phyloP scores from a whole-genome alignment of 106 monocot genomes.

The Dioscorea zingiberensis region DNA sequence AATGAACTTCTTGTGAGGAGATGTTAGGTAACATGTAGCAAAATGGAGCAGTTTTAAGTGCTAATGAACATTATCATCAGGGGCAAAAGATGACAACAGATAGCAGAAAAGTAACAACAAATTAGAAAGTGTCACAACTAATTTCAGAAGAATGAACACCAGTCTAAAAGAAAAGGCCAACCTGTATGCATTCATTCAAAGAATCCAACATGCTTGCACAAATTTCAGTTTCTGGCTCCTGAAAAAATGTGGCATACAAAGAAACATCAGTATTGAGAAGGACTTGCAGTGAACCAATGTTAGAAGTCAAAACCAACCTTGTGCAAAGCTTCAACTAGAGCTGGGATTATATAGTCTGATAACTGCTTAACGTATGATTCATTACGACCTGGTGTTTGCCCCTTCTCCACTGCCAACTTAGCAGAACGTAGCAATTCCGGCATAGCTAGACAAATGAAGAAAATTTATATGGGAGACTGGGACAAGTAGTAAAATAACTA shows the following conservation, averaged over 20 bases:
- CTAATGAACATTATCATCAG: no score
- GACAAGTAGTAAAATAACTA: not conserved
- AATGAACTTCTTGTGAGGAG: no score
- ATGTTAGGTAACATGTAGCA: no score
- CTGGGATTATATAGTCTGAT: constrained; percentile 84
- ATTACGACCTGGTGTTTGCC: constrained; percentile 76
- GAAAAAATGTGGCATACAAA: not conserved
- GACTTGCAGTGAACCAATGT: no score
- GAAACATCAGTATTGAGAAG: not conserved
- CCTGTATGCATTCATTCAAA: constrained; percentile 91
- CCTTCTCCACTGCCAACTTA: constrained; percentile 86
- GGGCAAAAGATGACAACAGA: not conserved
- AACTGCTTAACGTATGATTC: constrained; percentile 89
- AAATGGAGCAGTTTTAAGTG: no score
- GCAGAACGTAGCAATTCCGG: constrained; percentile 85
- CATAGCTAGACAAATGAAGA: constrained; percentile 51
- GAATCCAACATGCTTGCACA: constrained; percentile 88
- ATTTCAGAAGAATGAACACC: not conserved
- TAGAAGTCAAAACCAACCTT: constrained; percentile 30
- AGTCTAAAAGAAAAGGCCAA: not conserved
- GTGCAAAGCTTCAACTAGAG: constrained; percentile 88
- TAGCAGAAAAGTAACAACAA: not conserved
- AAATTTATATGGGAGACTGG: not conserved
- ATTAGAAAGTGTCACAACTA: not conserved
- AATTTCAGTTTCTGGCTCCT: constrained; percentile 95